Evolutionary conservation across 352 stramenopile species (phyloP).

Genomic region (Globisporangium uncinulatum): DNA sequence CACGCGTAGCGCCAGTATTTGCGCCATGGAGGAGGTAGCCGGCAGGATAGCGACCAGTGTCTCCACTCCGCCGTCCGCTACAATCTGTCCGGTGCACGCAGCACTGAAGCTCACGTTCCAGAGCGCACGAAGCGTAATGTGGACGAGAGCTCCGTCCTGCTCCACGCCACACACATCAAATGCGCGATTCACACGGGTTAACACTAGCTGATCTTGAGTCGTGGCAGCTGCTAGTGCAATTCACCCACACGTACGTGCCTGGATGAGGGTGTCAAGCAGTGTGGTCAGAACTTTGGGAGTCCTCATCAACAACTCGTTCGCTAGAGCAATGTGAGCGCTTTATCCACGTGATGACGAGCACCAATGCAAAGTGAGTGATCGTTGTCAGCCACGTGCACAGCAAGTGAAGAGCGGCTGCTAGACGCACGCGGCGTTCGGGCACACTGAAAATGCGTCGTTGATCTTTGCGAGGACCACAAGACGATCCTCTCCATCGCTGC

Average conservation of each 20-base stretch:
- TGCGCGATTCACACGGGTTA: background rate
- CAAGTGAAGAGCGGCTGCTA: too few species aligned
- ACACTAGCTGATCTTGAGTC: background rate
- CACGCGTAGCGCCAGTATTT: constrained; percentile 14
- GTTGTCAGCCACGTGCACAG: background rate
- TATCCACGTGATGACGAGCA: background rate
- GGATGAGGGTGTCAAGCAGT: background rate
- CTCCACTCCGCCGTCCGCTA: constrained; percentile 5
- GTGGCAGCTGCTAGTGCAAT: too few species aligned
- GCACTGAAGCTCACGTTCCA: constrained; percentile 16
- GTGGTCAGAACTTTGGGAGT: background rate
- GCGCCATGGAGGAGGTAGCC: constrained; percentile 4
- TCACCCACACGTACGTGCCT: background rate
- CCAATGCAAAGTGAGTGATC: background rate
- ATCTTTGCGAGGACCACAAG: constrained; percentile 6
- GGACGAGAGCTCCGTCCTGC: constrained; percentile 16
- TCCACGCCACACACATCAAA: background rate
- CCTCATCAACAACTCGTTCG: constrained; percentile 1
- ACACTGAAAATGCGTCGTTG: constrained; percentile 13
- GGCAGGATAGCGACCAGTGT: constrained; percentile 14
- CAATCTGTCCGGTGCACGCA: constrained; percentile 2
- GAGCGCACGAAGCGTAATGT: constrained; percentile 11
- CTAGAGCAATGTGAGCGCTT: constrained; percentile 10
- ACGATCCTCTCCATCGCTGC: background rate
- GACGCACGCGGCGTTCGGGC: constrained; percentile 11